These are phyloP conservation scores for Blastocystis sp. DNA, from an alignment of 352 stramenopile genomes.

Conservation along the genomic window DNA sequence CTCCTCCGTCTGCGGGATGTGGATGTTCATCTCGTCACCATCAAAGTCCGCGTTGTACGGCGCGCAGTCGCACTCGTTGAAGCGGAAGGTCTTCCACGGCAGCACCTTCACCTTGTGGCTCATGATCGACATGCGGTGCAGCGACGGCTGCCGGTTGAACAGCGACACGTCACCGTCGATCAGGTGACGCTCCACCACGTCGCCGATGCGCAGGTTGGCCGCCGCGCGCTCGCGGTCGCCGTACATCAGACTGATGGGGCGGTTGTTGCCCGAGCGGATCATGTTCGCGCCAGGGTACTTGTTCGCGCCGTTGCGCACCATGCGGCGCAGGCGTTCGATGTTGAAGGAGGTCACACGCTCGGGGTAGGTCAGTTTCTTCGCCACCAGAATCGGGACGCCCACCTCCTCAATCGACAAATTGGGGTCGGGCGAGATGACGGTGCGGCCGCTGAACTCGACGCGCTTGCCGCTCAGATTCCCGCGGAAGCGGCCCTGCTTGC, in stretches of 20 bases:
- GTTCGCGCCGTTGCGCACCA: conserved; percentile 87
- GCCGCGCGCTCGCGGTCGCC: conserved; percentile 87
- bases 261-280: conserved; percentile 72
- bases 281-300: conserved; percentile 93
- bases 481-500: conserved; percentile 94
- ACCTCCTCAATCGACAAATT: conserved; percentile 91
- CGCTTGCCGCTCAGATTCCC: conserved; percentile 97
- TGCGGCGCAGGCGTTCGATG: conserved; percentile 89
- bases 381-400: conserved; percentile 88
- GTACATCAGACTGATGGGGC: conserved; percentile 80
- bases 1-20: conserved; percentile 96
- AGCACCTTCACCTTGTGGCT: conserved; percentile 80
- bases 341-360: conserved; percentile 95
- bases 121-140: conserved; percentile 99
- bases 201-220: conserved; percentile 88
- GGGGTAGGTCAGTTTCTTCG: conserved; percentile 97
- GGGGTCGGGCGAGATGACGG: conserved; percentile 97
- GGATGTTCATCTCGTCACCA: conserved; percentile 99
- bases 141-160: conserved; percentile 98
- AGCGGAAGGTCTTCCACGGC: conserved; percentile 94
- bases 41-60: conserved; percentile 99
- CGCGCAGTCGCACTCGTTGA: conserved; percentile 98
- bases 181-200: conserved; percentile 98
- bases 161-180: conserved; percentile 96
- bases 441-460: conserved; percentile 97